Percentiles rank a stretch among this genome's conserved stretches.
phyloP scores from a whole-genome alignment of 1,284 basidiomycete species.

The Moniliophthora roreri region DNA sequence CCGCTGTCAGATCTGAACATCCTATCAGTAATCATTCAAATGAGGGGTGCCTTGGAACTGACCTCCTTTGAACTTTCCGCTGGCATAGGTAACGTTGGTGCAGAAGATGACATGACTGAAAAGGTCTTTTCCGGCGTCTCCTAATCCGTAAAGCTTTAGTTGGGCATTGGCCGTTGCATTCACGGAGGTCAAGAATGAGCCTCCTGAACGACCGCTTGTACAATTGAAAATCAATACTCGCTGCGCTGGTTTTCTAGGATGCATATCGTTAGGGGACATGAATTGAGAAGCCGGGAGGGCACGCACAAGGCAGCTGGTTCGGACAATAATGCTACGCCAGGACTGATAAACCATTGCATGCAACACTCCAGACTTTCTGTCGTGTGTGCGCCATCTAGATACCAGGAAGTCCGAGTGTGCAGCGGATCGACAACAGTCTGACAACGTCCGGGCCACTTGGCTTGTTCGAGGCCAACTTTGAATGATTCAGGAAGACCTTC shows the following conservation, averaged over 20 bases:
- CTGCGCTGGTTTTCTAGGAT: constrained; percentile 25
- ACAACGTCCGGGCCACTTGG: constrained; percentile 97
- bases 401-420: constrained; percentile 67
- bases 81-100: constrained; percentile 91
- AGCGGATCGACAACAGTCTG: constrained; percentile 74
- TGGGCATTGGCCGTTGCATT: constrained; percentile 46
- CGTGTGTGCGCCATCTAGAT: constrained; percentile 96
- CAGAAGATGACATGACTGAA: constrained; percentile 93
- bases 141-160: constrained; percentile 38
- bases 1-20: constrained; percentile 68
- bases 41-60: constrained; percentile 17
- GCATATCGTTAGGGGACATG: not conserved
- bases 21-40: constrained; percentile 7
- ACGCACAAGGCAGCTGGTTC: constrained; percentile 20
- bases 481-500: constrained; percentile 52
- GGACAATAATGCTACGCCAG: constrained; percentile 43
- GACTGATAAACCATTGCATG: constrained; percentile 80
- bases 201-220: constrained; percentile 85
- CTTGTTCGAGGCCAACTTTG: constrained; percentile 61
- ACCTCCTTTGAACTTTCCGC: constrained; percentile 91
- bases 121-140: constrained; percentile 43
- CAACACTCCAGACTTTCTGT: constrained; percentile 88
- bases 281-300: constrained; percentile 1
- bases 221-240: constrained; percentile 94
- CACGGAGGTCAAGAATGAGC: constrained; percentile 68